Percentiles rank a stretch among this genome's conserved stretches.
Evolutionary conservation across 441 rosid species (phyloP).

Genomic region (Pelargonium myrrhifolium): DNA sequence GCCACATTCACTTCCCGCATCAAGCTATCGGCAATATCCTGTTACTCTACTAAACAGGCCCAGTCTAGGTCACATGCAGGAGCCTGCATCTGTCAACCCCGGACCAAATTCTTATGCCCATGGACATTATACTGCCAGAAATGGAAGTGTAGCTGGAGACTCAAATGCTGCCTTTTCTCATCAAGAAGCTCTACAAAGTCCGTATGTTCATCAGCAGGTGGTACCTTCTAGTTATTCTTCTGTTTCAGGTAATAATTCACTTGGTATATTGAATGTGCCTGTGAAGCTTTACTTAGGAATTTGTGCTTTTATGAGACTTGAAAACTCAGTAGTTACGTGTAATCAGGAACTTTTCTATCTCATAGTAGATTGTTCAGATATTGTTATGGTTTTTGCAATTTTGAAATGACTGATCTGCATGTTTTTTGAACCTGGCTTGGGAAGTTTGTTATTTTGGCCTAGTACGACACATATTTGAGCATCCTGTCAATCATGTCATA

Average conservation of each 20-base stretch:
- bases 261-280: slow-evolving; percentile 43
- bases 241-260: slow-evolving; percentile 87
- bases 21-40: slow-evolving; percentile 59
- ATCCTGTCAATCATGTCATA: neutral
- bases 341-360: neutral
- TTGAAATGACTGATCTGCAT: slow-evolving; percentile 4
- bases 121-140: slow-evolving; percentile 33
- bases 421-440: neutral
- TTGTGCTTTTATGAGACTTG: slow-evolving; percentile 24
- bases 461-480: neutral
- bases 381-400: slow-evolving; percentile 7
- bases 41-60: no score
- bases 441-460: neutral
- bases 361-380: neutral
- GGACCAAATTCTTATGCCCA: slow-evolving; percentile 32
- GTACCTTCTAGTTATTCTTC: slow-evolving; percentile 99
- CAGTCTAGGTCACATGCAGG: slow-evolving; percentile 42
- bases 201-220: slow-evolving; percentile 94
- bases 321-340: neutral
- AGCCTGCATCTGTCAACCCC: slow-evolving; percentile 29
- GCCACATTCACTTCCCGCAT: slow-evolving; percentile 36
- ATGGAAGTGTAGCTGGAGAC: slow-evolving; percentile 43
- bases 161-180: slow-evolving; percentile 32
- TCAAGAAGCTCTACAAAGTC: slow-evolving; percentile 41
- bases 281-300: slow-evolving; percentile 50